phyloP scores from a whole-genome alignment of 1,139 yeast genomes.

The Protomyces arabidopsidicola region DNA sequence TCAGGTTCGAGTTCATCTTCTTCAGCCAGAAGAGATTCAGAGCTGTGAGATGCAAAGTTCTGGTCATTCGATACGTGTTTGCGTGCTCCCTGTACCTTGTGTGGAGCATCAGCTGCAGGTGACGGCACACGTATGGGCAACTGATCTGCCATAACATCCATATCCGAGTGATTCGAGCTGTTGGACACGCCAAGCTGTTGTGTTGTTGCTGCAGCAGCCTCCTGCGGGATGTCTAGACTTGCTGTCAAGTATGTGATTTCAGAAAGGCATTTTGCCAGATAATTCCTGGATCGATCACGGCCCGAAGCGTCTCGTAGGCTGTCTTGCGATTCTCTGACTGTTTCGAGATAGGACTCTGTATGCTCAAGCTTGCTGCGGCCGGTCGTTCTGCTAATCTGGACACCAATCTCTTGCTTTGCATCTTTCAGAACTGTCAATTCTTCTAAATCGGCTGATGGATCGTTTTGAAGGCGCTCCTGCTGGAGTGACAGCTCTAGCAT shows the following conservation, averaged over 20 bases:
- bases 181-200: not conserved
- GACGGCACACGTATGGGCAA: not conserved
- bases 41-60: not conserved
- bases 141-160: not conserved
- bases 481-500: constrained; percentile 22
- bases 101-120: not conserved
- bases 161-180: not conserved
- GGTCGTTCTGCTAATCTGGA: not conserved
- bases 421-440: not conserved
- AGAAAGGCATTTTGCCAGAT: constrained; percentile 20
- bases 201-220: not conserved
- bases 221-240: not conserved
- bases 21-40: not conserved
- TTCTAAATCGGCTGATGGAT: not conserved
- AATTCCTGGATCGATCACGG: constrained; percentile 12
- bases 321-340: constrained; percentile 4
- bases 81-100: not conserved
- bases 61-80: not conserved
- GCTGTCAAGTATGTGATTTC: constrained; percentile 19
- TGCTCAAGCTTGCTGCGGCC: not conserved
- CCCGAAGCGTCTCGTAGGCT: constrained; percentile 6
- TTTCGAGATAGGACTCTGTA: constrained; percentile 1
- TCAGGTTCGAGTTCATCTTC: not conserved
- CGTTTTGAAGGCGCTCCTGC: constrained; percentile 10
- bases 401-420: not conserved